A percentile compares a stretch with the other conserved stretches of the same genome.
These are phyloP conservation scores for Cucumis sativus DNA, from an alignment of 306 rosid genomes.

Conservation along the genomic window DNA sequence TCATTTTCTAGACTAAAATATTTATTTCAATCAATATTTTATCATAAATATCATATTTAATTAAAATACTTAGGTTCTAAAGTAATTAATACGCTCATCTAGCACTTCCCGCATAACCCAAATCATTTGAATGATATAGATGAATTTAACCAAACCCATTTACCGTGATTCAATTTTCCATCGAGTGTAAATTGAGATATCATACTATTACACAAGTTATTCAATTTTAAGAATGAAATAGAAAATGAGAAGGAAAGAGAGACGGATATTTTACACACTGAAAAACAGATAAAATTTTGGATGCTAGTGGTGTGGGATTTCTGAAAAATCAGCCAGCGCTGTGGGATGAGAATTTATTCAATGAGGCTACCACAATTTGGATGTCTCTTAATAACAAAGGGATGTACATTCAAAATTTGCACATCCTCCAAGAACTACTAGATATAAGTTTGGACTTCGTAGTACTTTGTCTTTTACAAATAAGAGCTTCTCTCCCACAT, in stretches of 20 bases:
- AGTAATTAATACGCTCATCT: not conserved
- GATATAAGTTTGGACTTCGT: too few relatives aligned
- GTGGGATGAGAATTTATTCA: not conserved
- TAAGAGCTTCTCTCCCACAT: too few relatives aligned
- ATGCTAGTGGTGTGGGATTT: not conserved
- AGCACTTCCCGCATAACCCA: not conserved
- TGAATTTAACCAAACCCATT: not conserved
- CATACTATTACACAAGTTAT: too few relatives aligned
- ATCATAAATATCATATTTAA: not conserved
- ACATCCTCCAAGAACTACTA: too few relatives aligned
- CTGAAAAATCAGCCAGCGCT: not conserved
- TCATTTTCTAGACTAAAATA: not conserved
- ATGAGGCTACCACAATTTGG: too few relatives aligned
- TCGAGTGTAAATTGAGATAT: not conserved
- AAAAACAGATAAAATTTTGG: not conserved
- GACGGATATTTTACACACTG: not conserved
- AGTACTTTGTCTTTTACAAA: too few relatives aligned
- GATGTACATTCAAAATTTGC: too few relatives aligned
- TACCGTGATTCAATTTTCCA: not conserved
- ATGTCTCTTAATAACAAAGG: too few relatives aligned
- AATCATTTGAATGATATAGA: not conserved
- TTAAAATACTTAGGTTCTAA: not conserved
- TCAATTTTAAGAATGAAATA: not conserved
- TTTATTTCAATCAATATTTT: not conserved
- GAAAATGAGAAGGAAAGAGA: not conserved